A percentile compares a stretch with the other conserved stretches of the same genome.
These are phyloP conservation scores for Spinacia oleracea DNA, from an alignment of 179 eudicot genomes.

Conservation along the genomic window DNA sequence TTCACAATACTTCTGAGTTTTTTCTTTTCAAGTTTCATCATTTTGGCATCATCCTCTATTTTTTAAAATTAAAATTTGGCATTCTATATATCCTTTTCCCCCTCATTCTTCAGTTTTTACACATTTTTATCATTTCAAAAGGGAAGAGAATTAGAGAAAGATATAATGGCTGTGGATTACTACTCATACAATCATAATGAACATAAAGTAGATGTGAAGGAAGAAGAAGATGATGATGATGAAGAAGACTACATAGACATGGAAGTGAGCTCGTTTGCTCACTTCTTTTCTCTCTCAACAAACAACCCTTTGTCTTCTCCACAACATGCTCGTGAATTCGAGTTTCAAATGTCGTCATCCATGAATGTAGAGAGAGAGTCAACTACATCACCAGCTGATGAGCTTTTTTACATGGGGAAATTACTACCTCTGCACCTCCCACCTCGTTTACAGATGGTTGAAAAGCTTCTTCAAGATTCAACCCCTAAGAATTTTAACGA, in stretches of 20 bases:
- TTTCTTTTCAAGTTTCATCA: slow-evolving; percentile 29
- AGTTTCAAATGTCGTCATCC: slow-evolving; percentile 50
- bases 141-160: neutral
- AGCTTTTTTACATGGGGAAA: slow-evolving; percentile 81
- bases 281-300: slow-evolving; percentile 31
- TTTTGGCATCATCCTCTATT: slow-evolving; percentile 35
- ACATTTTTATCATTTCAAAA: neutral
- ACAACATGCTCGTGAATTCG: slow-evolving; percentile 48
- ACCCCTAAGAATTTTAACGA: slow-evolving; percentile 41
- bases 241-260: slow-evolving; percentile 71
- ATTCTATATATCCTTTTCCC: slow-evolving; percentile 21
- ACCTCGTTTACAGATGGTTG: slow-evolving; percentile 65
- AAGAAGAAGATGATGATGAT: slow-evolving; percentile 37
- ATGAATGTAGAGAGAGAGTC: slow-evolving; percentile 26
- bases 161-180: slow-evolving; percentile 41
- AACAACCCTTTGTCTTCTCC: slow-evolving; percentile 33
- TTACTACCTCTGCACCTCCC: slow-evolving; percentile 78
- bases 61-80: neutral
- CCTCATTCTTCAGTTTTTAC: slow-evolving; percentile 13
- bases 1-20: slow-evolving; percentile 25
- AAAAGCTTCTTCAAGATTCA: slow-evolving; percentile 54
- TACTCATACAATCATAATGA: slow-evolving; percentile 24
- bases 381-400: slow-evolving; percentile 71
- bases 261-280: slow-evolving; percentile 56
- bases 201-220: slow-evolving; percentile 26